A percentile compares a stretch with the other conserved stretches of the same genome.
These are phyloP conservation scores for Citrus maxima DNA, from an alignment of 345 rosid genomes.

Conservation along the genomic window DNA sequence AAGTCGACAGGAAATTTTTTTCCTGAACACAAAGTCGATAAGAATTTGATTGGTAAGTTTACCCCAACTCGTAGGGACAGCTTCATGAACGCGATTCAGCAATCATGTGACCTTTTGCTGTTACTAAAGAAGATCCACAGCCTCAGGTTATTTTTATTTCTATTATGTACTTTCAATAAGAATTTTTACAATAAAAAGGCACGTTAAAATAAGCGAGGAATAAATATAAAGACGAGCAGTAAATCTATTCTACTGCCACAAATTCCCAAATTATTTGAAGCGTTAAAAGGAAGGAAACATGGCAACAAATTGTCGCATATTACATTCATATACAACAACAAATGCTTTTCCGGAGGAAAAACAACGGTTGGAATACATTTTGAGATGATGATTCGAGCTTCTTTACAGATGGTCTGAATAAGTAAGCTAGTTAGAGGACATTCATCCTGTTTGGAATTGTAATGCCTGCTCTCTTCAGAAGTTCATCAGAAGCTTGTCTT, in stretches of 20 bases:
- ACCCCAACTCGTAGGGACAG: not conserved
- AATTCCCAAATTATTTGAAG: not conserved
- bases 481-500: conserved; percentile 42
- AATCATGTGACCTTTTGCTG: not conserved
- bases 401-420: not conserved
- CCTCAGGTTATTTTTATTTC: not conserved
- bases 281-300: not conserved
- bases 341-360: not conserved
- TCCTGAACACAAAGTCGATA: not conserved
- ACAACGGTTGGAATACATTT: not conserved
- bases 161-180: not conserved
- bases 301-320: not conserved
- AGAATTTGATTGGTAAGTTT: not conserved
- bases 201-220: no score
- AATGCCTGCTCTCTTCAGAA: conserved; percentile 52
- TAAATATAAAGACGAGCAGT: no score
- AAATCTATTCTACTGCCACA: not conserved
- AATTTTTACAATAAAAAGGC: not conserved
- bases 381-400: not conserved
- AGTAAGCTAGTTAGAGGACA: conserved; percentile 18
- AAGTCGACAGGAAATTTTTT: no score
- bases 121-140: not conserved
- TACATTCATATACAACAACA: not conserved
- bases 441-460: conserved; percentile 48
- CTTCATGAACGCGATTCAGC: not conserved